phyloP scores from a whole-genome alignment of 2,329 filamentous ascomycete genomes.

The Bipolaris bicolor region DNA sequence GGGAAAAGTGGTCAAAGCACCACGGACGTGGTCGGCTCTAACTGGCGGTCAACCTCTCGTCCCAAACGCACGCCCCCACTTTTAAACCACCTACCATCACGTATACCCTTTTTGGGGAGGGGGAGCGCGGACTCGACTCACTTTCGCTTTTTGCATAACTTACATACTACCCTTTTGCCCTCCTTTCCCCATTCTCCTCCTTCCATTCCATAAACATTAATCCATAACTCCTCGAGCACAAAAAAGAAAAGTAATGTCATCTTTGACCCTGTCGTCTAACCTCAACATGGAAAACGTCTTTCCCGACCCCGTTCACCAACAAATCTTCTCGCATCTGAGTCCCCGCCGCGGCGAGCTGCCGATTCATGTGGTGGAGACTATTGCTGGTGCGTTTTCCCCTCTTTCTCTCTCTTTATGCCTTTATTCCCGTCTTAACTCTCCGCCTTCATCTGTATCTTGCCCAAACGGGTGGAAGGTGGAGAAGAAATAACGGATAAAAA shows the following conservation, averaged over 20 bases:
- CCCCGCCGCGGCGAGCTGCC: slow-evolving; percentile 8
- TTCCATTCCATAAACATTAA: background rate
- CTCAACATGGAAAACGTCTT: background rate
- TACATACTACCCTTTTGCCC: no score
- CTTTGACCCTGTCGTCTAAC: background rate
- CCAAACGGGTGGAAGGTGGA: no score
- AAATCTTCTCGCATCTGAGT: slow-evolving; percentile 8
- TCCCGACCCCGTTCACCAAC: slow-evolving; percentile 9
- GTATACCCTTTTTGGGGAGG: background rate
- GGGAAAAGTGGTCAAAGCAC: background rate
- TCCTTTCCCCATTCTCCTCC: background rate
- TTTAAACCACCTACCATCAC: background rate
- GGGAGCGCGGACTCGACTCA: background rate
- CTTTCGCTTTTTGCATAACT: no score
- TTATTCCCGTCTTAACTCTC: background rate
- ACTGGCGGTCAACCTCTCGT: background rate
- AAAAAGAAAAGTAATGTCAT: background rate
- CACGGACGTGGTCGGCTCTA: slow-evolving; percentile 2
- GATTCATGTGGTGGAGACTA: slow-evolving; percentile 2
- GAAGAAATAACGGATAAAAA: background rate
- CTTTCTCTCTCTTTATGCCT: background rate
- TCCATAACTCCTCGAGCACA: background rate
- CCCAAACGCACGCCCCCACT: background rate
- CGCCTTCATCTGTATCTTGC: no score
- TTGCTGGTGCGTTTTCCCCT: background rate